Evolutionary conservation across 148 eudicot species (phyloP), one percentile per base, ranked within the genome.

Genomic region (Oxyria digyna): DNA sequence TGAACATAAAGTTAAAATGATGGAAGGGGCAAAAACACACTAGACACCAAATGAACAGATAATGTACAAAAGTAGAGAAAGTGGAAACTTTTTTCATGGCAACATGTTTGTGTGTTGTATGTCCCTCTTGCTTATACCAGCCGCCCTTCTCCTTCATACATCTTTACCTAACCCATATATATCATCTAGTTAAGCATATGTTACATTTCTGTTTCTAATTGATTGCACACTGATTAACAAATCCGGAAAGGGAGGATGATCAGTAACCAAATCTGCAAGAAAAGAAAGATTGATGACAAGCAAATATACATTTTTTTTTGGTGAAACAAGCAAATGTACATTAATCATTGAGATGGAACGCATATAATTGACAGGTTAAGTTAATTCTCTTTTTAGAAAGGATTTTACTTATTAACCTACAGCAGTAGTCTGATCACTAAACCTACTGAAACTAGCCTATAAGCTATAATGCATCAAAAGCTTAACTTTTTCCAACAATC

Each of bases 51-150:
- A 6, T 57, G 37, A 57, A 57, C 12, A 13, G n/a, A 57, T 29
- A 57, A 55, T 55, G 17, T 55, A 55, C 15, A 59, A 59, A 59
- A 31, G 38, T 59, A 29, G 18, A 59, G 64, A 27, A 57, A 57
- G 65, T 59, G 63, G 63, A 26, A 55, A 55, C 37, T 26, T 59
- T 59, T 59, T 59, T 59, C 38, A 31, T 59, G 65, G 65, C 65
- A 59, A 14, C n/a, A n/a, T n/a, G 38, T 59, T 59, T 59, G 38
- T 29, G 38, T 59, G 65, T 15, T 13, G 38, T 59, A 59, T 59
- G 65, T 59, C 38, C 65, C 65, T 59, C 32, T n/a, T 14, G 20
- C 37, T 59, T 17, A 59, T 29, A 35, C 11, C 65, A 27, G 65
- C 65, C 65, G 37, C 37, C 38, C 35, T 29, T 15, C 37, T 59